Conservation (phyloP, 176 grass and related monocot genomes). For the Cocos nucifera region DNA sequence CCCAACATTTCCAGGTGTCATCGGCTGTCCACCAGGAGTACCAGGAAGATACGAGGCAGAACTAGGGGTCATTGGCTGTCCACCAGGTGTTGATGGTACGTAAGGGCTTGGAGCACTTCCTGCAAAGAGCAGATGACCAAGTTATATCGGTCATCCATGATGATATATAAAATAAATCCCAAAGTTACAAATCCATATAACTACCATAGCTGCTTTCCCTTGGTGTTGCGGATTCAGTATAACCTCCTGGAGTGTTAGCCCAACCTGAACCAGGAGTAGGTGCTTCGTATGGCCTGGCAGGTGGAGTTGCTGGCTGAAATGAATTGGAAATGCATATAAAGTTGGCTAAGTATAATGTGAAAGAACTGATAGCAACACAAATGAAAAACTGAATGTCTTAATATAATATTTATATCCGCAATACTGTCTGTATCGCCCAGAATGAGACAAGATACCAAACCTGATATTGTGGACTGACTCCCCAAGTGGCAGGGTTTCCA, state of each 20-base stretch:
- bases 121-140: constrained; percentile 12
- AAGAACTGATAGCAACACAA: neutral
- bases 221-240: constrained; percentile 71
- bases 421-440: neutral
- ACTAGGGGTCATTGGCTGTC: constrained; percentile 91
- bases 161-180: neutral
- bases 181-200: neutral
- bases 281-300: constrained; percentile 89
- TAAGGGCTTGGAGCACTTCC: constrained; percentile 94
- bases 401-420: no score
- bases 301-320: constrained; percentile 82
- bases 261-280: constrained; percentile 97
- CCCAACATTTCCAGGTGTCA: constrained; percentile 97
- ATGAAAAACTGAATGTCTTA: constrained; percentile 2
- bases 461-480: constrained; percentile 90
- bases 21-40: constrained; percentile 92
- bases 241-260: constrained; percentile 93
- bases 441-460: constrained; percentile 26
- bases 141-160: no score
- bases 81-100: constrained; percentile 80
- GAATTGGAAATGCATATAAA: constrained; percentile 3
- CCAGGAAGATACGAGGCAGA: constrained; percentile 89
- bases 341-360: neutral
- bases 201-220: constrained; percentile 89
- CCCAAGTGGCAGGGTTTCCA: constrained; percentile 87